These are phyloP conservation scores for Senna siamea DNA, from an alignment of 306 rosid species.

Conservation along the genomic window DNA sequence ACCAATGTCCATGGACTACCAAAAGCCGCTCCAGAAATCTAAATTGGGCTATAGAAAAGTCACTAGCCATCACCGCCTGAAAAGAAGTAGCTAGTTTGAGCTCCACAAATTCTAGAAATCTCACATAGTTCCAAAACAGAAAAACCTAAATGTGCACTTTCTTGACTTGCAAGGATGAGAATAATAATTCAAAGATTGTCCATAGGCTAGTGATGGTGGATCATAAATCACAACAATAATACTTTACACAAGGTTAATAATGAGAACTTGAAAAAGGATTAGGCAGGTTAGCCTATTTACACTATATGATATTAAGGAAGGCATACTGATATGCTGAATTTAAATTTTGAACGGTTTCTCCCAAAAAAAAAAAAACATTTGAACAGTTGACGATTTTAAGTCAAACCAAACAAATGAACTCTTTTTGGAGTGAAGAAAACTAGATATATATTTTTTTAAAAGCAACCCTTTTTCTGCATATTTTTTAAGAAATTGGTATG, in stretches of 20 bases:
- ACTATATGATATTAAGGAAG: background rate
- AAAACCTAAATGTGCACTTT: conserved; percentile 8
- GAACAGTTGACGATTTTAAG: background rate
- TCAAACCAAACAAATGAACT: background rate
- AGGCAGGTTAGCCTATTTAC: background rate
- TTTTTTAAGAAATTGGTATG: background rate
- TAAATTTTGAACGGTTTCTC: background rate
- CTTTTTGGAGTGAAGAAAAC: background rate
- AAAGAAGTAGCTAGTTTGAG: conserved; percentile 42
- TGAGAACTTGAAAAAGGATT: conserved; percentile 4
- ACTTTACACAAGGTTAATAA: conserved; percentile 8
- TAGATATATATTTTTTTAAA: background rate
- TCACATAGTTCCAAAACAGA: conserved; percentile 28
- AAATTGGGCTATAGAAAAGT: conserved; percentile 90
- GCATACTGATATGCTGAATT: background rate
- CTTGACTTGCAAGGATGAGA: conserved; percentile 20
- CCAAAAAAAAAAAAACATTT: too few species aligned
- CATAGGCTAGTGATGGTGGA: background rate
- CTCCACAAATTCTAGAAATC: conserved; percentile 30
- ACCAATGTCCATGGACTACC: conserved; percentile 99
- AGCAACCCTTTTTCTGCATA: too few species aligned
- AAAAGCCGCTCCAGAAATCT: conserved; percentile 94
- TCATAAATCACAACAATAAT: conserved; percentile 24
- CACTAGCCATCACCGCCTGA: conserved; percentile 99
- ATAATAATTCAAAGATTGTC: conserved; percentile 11